phyloP scores from a whole-genome alignment of 331 rosid species.

The Malus hybrid region DNA sequence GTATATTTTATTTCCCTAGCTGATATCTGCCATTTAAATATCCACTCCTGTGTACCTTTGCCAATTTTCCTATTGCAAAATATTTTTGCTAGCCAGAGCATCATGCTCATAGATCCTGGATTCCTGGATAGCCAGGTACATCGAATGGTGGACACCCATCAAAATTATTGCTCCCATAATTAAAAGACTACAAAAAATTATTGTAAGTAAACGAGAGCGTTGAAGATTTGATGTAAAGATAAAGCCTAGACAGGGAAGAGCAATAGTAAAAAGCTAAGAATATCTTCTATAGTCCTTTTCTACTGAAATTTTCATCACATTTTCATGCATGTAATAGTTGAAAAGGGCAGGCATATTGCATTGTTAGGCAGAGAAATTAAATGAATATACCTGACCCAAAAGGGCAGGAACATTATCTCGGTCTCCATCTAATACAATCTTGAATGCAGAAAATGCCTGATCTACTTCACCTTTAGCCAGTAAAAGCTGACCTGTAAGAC shows the following conservation, averaged over 20 bases:
- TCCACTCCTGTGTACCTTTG: background rate
- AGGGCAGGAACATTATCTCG: slow-evolving; percentile 96
- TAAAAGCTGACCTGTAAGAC: slow-evolving; percentile 83
- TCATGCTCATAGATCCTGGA: background rate
- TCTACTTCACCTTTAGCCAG: slow-evolving; percentile 97
- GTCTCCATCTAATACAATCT: slow-evolving; percentile 93
- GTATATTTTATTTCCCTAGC: background rate
- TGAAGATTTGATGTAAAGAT: background rate
- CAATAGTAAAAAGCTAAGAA: background rate
- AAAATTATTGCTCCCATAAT: background rate
- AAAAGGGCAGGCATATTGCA: background rate
- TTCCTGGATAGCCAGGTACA: background rate
- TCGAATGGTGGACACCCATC: background rate
- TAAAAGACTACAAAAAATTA: background rate
- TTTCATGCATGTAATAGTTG: background rate
- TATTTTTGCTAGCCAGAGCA: background rate
- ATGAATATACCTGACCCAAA: slow-evolving; percentile 72
- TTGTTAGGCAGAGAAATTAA: background rate
- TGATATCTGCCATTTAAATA: background rate
- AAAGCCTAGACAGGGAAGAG: background rate
- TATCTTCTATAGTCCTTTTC: background rate
- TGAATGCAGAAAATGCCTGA: slow-evolving; percentile 92
- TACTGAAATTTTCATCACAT: background rate
- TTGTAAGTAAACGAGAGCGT: background rate
- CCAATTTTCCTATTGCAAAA: background rate